Base-by-base conservation (phyloP, 495 filamentous ascomycete species). In the Podospora pseudoanserina region DNA sequence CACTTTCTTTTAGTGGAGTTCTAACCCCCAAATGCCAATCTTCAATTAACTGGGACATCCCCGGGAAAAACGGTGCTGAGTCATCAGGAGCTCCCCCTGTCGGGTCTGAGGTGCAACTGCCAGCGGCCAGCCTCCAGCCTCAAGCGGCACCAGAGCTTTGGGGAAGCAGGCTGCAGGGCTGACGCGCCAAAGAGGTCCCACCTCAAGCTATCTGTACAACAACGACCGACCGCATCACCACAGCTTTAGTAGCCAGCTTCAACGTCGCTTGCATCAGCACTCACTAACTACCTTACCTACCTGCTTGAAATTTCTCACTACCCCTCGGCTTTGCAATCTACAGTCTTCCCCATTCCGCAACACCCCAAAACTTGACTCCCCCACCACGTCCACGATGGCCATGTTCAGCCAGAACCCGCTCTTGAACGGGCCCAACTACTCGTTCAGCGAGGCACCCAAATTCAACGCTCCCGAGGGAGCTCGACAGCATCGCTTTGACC, bases 401-500 rank as follows among this genome's bases (percentile, higher is more conserved):
- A 86, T 87, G 84, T 87, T 86, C 79, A 87, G 85, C 79, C 84
- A 86, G 75, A 87, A 87, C 77, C 84, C 85, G 64, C 72, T 86
- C 74, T 82, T 86, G 79, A 86, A 86, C 77, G 85, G 85, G 66
- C 85, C 85, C 71, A 86, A 82, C 78, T 87, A 87, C 75, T 86
- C 84, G 63, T 83, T 86, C 78, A 82, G 78, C 74, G 84, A 86
- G 71, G 75, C 80, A 30, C 83, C 84, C 60, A 79, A 76, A 71
- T 68, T 65, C 53, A 72, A 76, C 34, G 76, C 79, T 5, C 74
- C 80, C 53, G 83, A 84, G 67, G 80, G 81, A 61, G 74, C 83
- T 30, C 81, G 84, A 64, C 75, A 97, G 79, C 94, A 97, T 80
- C 86, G 88, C 71, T 98, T 98, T 82, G 93, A 97, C 79, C 95